Conservation (phyloP, 2,329 filamentous ascomycete genomes). For the Fusarium falciforme region DNA sequence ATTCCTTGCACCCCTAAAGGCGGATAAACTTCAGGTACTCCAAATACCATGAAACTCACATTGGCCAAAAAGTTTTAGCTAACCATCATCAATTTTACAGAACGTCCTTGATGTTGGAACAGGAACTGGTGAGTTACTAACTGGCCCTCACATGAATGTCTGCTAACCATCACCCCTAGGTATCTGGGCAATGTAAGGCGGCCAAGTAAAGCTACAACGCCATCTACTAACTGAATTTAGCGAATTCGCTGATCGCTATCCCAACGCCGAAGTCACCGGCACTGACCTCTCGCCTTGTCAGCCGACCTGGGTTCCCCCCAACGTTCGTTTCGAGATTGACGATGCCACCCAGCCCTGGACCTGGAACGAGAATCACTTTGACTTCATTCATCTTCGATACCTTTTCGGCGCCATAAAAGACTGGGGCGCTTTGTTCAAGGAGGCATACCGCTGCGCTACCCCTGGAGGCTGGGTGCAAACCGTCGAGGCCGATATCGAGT, state of each 20-base stretch:
- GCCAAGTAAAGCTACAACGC: not conserved
- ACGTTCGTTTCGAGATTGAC: conserved; percentile 3
- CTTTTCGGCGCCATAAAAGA: conserved; percentile 1
- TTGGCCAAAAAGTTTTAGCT: not conserved
- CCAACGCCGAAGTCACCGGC: not conserved
- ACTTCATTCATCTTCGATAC: conserved; percentile 6
- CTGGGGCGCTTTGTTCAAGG: not conserved
- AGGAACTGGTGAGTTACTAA: not conserved
- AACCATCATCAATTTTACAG: not conserved
- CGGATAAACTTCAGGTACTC: not conserved
- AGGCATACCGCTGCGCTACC: conserved; percentile 3
- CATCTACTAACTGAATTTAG: not conserved
- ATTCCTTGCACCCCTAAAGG: not conserved
- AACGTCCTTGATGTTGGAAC: conserved; percentile 1
- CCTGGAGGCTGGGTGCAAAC: conserved; percentile 2
- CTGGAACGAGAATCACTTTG: not conserved
- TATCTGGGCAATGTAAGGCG: conserved; percentile 2
- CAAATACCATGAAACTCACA: not conserved
- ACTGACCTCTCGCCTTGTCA: conserved; percentile 2
- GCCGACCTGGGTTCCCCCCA: conserved; percentile 1
- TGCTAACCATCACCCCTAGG: not conserved
- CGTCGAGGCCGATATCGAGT: not conserved
- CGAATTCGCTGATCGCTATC: conserved; percentile 1
- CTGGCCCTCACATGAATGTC: not conserved
- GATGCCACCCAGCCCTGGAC: conserved; percentile 1